phyloP scores from a whole-genome alignment of 768 basidiomycete species.

The Pseudohyphozyma bogoriensis region DNA sequence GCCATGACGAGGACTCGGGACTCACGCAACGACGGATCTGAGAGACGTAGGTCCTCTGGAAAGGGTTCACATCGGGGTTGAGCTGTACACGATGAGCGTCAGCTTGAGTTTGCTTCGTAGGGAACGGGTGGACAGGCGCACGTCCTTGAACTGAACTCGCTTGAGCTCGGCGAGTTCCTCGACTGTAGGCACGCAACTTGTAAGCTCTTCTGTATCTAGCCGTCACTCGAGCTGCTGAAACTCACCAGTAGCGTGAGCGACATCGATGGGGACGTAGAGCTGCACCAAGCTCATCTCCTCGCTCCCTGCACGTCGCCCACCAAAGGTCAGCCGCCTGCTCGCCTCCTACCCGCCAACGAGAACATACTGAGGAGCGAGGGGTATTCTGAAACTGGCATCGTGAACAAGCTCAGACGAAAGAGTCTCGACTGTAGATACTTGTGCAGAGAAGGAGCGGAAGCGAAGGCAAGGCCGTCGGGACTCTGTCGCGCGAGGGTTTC shows the following conservation, averaged over 20 bases:
- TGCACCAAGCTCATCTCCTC: constrained; percentile 44
- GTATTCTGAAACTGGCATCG: too few species aligned
- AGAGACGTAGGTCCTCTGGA: constrained; percentile 94
- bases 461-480: too few species aligned
- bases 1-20: too few species aligned
- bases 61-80: constrained; percentile 89
- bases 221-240: too few species aligned
- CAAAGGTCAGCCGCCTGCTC: too few species aligned
- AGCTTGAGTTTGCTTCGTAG: neutral
- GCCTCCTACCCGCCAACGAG: too few species aligned
- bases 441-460: too few species aligned
- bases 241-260: constrained; percentile 71
- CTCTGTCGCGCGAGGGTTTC: too few species aligned
- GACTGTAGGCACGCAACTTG: constrained; percentile 41
- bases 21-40: constrained; percentile 55
- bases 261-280: constrained; percentile 92
- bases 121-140: constrained; percentile 40
- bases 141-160: constrained; percentile 94
- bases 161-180: constrained; percentile 90
- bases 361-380: too few species aligned
- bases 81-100: constrained; percentile 47
- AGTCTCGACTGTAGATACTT: too few species aligned
- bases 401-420: too few species aligned
- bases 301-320: neutral
- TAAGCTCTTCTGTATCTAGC: too few species aligned